Base-by-base conservation (phyloP, 1,284 basidiomycete genomes). In the Austroboletus sp. region DNA sequence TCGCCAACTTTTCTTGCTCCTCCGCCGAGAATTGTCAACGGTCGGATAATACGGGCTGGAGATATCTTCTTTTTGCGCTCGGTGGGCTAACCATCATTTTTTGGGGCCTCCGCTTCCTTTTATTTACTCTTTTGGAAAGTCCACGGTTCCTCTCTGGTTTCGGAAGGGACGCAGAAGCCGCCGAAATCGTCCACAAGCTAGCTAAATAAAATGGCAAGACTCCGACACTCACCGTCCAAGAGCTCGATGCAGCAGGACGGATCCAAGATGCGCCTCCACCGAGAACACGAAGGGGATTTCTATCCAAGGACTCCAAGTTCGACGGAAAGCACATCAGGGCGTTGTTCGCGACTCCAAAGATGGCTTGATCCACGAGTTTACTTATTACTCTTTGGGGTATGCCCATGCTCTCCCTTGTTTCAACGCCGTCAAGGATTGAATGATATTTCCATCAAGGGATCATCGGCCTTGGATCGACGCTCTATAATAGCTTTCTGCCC, bases 91-190 rank as follows among this genome's bases (percentile, higher is more conserved):
- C 70, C 34, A 62, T 82, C 49, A 57, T 76, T 39, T 58, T 80
- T 11, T 82, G 79, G 70, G 63, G 69, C 40, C 52, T 78, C 45
- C 80, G 82, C 42, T 76, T 79, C 64, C 72, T 81, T 55, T 58
- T 73, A 39, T 84, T 85, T 66, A 68, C 61, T 13, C 72, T 84
- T 47, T 65, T 75, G 42, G 82, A 85, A 53, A 79, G 77, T 44
- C 82, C 80, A 11, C 74, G 78, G 39, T 81, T 71, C 66, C 72
- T 88, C 15, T 68, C 83, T 15, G 76, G 75, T 3, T 73, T 73
- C 42, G 82, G 82, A 1, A 68, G 68, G 36, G 82, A 87, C 49
- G 72, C 68, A 3, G 77, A 83, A 38, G 85, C 83, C 1, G 70
- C 84, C 37, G 71, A 69, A 1, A 73, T 83, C 40, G 60, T 87